Percentiles rank a stretch among this genome's conserved stretches.
These are phyloP conservation scores for Tylopilus sp. DNA, from an alignment of 768 basidiomycete species.

Conservation along the genomic window DNA sequence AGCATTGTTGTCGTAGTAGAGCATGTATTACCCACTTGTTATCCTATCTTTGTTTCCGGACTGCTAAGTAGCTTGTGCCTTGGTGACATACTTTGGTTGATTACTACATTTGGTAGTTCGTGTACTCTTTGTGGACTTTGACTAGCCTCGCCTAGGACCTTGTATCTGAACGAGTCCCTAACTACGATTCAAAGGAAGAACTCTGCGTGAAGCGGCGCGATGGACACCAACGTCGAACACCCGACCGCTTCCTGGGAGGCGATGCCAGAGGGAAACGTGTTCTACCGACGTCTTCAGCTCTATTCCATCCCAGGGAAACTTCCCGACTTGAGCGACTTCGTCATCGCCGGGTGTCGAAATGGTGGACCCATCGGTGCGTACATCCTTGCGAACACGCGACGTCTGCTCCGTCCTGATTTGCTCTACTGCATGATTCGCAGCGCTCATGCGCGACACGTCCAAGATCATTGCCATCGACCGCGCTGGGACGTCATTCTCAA, in stretches of 20 bases:
- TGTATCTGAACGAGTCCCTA: background rate
- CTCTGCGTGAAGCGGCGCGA: constrained; percentile 3
- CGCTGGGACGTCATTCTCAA: constrained; percentile 52
- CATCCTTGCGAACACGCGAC: background rate
- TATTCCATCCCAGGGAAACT: constrained; percentile 81
- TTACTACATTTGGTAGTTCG: background rate
- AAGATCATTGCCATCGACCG: constrained; percentile 75
- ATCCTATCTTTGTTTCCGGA: background rate
- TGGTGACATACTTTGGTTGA: too few relatives aligned
- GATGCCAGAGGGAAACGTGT: constrained; percentile 82
- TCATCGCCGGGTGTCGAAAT: constrained; percentile 76
- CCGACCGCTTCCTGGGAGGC: constrained; percentile 87
- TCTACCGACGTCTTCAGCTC: constrained; percentile 81
- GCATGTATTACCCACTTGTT: constrained; percentile 2
- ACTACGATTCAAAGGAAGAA: background rate
- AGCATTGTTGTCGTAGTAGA: constrained; percentile 6
- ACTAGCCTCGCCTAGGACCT: background rate
- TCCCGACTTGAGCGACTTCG: constrained; percentile 73
- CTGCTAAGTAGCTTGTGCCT: too few relatives aligned
- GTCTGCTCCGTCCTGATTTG: constrained; percentile 1
- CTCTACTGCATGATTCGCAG: constrained; percentile 37
- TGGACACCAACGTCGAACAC: constrained; percentile 53
- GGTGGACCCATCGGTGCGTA: constrained; percentile 85
- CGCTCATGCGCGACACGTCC: constrained; percentile 80
- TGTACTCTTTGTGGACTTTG: too few relatives aligned